These are phyloP conservation scores for Schizopora paradoxa DNA, from an alignment of 1,284 basidiomycete genomes.

Conservation along the genomic window DNA sequence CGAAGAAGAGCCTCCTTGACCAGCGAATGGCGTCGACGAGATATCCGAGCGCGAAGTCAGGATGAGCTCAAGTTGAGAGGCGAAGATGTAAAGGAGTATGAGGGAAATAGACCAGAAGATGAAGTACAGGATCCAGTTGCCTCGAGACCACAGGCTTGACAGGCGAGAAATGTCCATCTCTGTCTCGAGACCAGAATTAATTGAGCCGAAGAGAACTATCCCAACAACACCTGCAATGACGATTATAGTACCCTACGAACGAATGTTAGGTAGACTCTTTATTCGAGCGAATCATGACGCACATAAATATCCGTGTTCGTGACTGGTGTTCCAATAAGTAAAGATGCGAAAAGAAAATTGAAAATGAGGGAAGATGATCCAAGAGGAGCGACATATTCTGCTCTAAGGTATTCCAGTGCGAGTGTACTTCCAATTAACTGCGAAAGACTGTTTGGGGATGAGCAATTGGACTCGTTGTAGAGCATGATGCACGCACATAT, in stretches of 20 bases:
- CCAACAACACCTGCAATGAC: slow-evolving; percentile 81
- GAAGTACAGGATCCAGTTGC: slow-evolving; percentile 87
- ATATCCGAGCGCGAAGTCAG: slow-evolving; percentile 63
- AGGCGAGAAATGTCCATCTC: slow-evolving; percentile 71
- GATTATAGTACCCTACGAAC: slow-evolving; percentile 65
- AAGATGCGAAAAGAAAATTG: slow-evolving; percentile 83
- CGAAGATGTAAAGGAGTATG: slow-evolving; percentile 57
- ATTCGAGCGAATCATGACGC: slow-evolving; percentile 22
- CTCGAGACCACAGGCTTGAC: slow-evolving; percentile 75
- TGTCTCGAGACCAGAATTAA: slow-evolving; percentile 66
- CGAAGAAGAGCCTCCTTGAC: slow-evolving; percentile 27
- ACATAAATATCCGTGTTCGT: slow-evolving; percentile 77
- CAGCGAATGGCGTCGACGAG: slow-evolving; percentile 47
- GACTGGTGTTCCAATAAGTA: slow-evolving; percentile 77
- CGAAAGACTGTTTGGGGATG: slow-evolving; percentile 48
- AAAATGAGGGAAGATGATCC: slow-evolving; percentile 83
- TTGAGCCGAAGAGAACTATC: slow-evolving; percentile 81
- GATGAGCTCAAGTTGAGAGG: slow-evolving; percentile 60
- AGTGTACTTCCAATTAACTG: slow-evolving; percentile 84
- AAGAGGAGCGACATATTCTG: slow-evolving; percentile 84
- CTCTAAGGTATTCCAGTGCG: slow-evolving; percentile 82
- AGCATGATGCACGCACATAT: slow-evolving; percentile 48
- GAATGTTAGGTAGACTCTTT: neutral
- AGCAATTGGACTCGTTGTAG: slow-evolving; percentile 13
- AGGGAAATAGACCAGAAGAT: slow-evolving; percentile 72